Base-by-base conservation (phyloP, 257 asterid genomes). In the Penstemon eatonii region DNA sequence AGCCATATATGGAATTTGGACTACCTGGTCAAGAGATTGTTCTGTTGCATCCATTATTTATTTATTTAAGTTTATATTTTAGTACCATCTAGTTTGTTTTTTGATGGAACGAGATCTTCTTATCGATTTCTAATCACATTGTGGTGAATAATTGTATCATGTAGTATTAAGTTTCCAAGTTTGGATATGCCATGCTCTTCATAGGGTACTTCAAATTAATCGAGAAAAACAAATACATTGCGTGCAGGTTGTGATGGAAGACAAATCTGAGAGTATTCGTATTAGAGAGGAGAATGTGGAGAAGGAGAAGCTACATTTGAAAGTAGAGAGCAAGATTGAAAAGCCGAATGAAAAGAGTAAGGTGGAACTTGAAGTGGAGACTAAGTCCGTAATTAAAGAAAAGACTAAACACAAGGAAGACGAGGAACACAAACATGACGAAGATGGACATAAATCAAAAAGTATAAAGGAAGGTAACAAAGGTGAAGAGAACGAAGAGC, bases 291-390 rank as follows among this genome's bases (percentile, higher is more conserved):
- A 67, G 68, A 72, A 65, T 51, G 40, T 62, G 70, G 91, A 74
- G 69, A 82, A 86, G 77, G 89, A 81, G 73, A 80, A 86, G 18
- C 43, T 72, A 38, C 86, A 89, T 64, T 11, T 81, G 38, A 76
- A 86, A 73, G 75, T 70, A 10, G 83, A 84, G 84, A 77, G 42
- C 45, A 73, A 76, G 61, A 64, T 70, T 4, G 76, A 80, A 43
- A 79, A 67, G 67, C 56, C 78, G 6, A 72, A 79, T 68, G 91
- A 73, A 8, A 80, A 77, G 83, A 60, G 42, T 5, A 73, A 81
- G 71, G 80, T 69, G 68, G 84, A 78, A 18, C 65, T 84, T 15
- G 80, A 80, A 55, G 9, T 75, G 73, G 79, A 83, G 68, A 56
- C 78, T 47, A 85, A 83, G 70, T 78, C 81, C 4, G 18, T 64